These are phyloP conservation scores for Cetradonia linearis DNA, from an alignment of 495 filamentous ascomycete species.

Conservation along the genomic window DNA sequence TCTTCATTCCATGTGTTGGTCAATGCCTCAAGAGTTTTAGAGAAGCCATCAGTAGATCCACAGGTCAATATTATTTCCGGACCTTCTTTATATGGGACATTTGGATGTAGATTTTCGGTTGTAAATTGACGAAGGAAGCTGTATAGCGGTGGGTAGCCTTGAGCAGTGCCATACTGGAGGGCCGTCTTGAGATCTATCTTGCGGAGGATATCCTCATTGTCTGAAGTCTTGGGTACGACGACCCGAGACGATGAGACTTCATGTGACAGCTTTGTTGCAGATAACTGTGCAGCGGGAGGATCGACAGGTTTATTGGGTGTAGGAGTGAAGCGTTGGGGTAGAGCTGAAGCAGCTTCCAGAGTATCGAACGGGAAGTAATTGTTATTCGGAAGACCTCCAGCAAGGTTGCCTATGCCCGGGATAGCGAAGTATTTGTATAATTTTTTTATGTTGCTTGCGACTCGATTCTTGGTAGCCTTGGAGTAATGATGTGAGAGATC, in stretches of 20 bases:
- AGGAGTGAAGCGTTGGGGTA: constrained; percentile 60
- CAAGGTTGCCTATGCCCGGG: constrained; percentile 75
- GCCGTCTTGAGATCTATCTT: constrained; percentile 74
- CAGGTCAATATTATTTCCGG: constrained; percentile 68
- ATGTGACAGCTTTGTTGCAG: constrained; percentile 26
- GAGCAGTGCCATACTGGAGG: constrained; percentile 73
- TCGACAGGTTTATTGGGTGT: constrained; percentile 48
- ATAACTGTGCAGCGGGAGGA: constrained; percentile 27
- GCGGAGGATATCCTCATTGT: constrained; percentile 41
- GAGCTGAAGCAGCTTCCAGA: constrained; percentile 68
- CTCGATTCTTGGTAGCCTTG: constrained; percentile 51
- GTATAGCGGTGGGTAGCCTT: constrained; percentile 66
- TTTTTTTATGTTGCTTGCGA: constrained; percentile 55
- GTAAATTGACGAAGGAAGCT: constrained; percentile 70
- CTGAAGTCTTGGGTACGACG: constrained; percentile 57
- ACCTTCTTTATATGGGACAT: constrained; percentile 65
- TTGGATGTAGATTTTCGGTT: constrained; percentile 64
- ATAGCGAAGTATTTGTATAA: constrained; percentile 81
- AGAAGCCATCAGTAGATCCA: constrained; percentile 76
- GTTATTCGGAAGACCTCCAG: constrained; percentile 73
- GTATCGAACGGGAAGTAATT: constrained; percentile 86
- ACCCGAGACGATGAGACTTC: constrained; percentile 39
- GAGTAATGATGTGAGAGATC: constrained; percentile 77
- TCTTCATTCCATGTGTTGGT: constrained; percentile 62
- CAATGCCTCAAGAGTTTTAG: constrained; percentile 63